These are phyloP conservation scores for Trypanosoma cruzi DNA, from an alignment of 208 protist species.

Conservation along the genomic window DNA sequence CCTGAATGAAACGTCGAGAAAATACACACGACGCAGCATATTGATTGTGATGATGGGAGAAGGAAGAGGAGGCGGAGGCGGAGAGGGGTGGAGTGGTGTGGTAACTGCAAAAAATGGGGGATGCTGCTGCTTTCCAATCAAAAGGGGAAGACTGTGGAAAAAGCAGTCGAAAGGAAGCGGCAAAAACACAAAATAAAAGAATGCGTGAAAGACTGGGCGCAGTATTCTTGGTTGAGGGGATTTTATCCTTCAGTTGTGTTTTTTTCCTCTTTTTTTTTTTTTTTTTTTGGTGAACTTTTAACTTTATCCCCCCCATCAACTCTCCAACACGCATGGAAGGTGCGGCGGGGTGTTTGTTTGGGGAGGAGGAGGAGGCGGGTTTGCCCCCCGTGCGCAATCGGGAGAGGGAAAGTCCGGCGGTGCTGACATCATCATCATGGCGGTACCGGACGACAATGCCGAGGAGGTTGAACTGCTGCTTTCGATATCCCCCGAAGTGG, in stretches of 20 bases:
- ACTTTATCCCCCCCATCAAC: neutral
- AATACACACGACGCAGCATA: too few species aligned
- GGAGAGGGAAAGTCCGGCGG: too few species aligned
- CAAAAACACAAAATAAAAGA: neutral
- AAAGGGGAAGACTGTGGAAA: too few species aligned
- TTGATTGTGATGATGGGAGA: too few species aligned
- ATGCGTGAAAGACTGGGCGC: neutral
- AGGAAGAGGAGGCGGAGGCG: too few species aligned
- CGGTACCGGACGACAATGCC: slow-evolving; percentile 30
- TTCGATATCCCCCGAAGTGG: slow-evolving; percentile 68
- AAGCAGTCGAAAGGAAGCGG: neutral
- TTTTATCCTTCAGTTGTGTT: neutral
- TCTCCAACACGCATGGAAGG: neutral
- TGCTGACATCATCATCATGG: neutral
- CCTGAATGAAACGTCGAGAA: neutral
- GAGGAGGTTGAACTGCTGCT: slow-evolving; percentile 82
- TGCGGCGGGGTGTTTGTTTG: slow-evolving; percentile 23
- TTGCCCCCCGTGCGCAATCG: too few species aligned
- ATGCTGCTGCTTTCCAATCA: too few species aligned
- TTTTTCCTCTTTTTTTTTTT: neutral
- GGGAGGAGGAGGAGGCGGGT: too few species aligned
- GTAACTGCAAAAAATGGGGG: too few species aligned
- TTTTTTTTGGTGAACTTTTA: neutral
- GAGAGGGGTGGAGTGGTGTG: too few species aligned
- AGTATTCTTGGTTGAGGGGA: neutral